These are phyloP conservation scores for Litsea cubeba DNA, from an alignment of 164 flowering plant species.

Conservation along the genomic window DNA sequence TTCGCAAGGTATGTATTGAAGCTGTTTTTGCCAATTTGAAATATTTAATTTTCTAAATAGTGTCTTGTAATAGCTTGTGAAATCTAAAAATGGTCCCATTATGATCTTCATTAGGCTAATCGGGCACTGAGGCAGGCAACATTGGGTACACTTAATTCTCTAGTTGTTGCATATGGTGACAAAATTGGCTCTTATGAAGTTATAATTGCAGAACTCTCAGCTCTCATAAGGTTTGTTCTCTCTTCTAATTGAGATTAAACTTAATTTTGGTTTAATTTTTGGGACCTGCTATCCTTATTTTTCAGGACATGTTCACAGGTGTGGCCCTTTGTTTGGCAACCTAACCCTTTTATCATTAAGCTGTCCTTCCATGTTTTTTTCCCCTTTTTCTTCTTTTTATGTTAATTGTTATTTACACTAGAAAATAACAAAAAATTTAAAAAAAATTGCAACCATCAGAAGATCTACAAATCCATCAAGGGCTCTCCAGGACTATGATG, in stretches of 20 bases:
- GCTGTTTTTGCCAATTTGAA: background rate
- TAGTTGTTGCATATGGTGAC: slow-evolving; percentile 92
- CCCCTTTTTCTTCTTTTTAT: background rate
- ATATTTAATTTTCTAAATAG: background rate
- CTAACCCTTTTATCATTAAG: background rate
- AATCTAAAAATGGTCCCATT: background rate
- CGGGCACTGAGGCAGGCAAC: slow-evolving; percentile 93
- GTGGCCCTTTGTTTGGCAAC: background rate
- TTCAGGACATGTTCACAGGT: background rate
- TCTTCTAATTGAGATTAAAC: background rate
- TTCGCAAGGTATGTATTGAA: slow-evolving; percentile 63
- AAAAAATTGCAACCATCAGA: too few relatives aligned
- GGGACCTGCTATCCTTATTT: background rate
- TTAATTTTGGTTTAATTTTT: too few relatives aligned
- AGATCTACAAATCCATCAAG: too few relatives aligned
- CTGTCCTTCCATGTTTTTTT: background rate
- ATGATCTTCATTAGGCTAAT: slow-evolving; percentile 60
- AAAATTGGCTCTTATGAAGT: slow-evolving; percentile 87
- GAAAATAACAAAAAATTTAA: too few relatives aligned
- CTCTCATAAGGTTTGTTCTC: slow-evolving; percentile 69
- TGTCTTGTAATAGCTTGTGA: background rate
- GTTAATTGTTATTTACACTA: too few relatives aligned
- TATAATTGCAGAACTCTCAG: slow-evolving; percentile 84
- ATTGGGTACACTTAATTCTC: slow-evolving; percentile 83
- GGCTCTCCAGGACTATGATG: too few relatives aligned